Evolutionary conservation across 345 rosid genomes (phyloP).

Genomic region (Ailanthus altissimus): DNA sequence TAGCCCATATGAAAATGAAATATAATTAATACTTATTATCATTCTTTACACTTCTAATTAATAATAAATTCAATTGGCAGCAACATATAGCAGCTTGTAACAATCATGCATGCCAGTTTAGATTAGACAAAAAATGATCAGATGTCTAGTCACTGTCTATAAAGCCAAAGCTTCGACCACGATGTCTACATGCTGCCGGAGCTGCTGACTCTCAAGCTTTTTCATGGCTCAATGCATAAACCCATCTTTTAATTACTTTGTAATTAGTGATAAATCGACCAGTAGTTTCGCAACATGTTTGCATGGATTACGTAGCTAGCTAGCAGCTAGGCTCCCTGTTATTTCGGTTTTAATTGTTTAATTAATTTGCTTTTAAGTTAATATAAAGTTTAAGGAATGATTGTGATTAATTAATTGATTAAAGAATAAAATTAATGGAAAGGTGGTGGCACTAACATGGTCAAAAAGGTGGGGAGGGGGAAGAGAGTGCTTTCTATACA

Average conservation of each 20-base stretch:
- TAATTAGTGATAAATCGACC: conserved; percentile 19
- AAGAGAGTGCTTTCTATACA: conserved; percentile 28
- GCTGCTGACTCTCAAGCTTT: neutral
- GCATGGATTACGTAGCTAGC: conserved; percentile 36
- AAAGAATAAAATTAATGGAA: conserved; percentile 19
- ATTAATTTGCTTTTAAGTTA: neutral
- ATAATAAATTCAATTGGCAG: neutral
- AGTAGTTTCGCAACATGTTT: conserved; percentile 36
- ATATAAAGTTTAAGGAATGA: neutral
- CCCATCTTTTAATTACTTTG: neutral
- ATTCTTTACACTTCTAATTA: neutral
- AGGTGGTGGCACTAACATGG: conserved; percentile 55
- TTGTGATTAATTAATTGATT: conserved; percentile 5
- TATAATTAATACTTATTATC: neutral
- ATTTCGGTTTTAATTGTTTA: neutral
- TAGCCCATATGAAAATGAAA: neutral
- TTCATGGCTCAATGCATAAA: conserved; percentile 34
- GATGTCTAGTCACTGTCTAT: conserved; percentile 6
- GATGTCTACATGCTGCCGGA: conserved; percentile 3
- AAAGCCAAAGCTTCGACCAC: conserved; percentile 1
- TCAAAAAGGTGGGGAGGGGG: conserved; percentile 36
- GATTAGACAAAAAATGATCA: neutral
- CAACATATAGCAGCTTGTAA: neutral
- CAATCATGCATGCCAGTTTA: neutral
- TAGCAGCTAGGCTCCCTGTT: conserved; percentile 4